Evolutionary conservation across 257 asterid species (phyloP), one percentile per base, ranked within the genome.

Genomic region (Gardenia jasminoides): DNA sequence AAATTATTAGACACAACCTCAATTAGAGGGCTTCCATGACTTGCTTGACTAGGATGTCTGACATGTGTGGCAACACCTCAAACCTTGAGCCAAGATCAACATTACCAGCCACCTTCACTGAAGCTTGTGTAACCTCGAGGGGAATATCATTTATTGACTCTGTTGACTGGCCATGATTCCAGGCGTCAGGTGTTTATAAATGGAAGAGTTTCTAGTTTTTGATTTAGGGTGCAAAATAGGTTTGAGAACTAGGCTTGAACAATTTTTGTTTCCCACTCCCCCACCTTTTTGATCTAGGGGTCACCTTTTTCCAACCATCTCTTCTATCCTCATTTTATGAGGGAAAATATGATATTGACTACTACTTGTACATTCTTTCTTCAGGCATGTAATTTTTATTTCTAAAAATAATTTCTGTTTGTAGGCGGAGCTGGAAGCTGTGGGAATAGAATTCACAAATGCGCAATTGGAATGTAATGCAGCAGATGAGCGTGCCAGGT

Each of bases 401-500:
- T 6, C 7, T 56, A 3, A 41, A 26, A 61, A 48, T 33, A n/a
- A 64, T 58, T 39, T 74, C 31, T 79, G 76, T 79, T 78, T 83
- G 75, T 82, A 96, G 99, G 94, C 72, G 81, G 97, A 91, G 89
- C 96, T 96, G 81, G 93, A 93, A 77, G 85, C 96, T 77, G 86
- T 92, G 79, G 90, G 83, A 87, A 83, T 84, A 50, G 97, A 92
- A 84, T 93, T 88, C 79, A 83, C 87, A 80, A 92, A 93, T 89
- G 97, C 90, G 48, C 97, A 87, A 76, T 82, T 96, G 84, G 99
- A 93, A 89, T 96, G 97, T 80, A 87, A 87, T 86, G 98, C 99
- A 67, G 99, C 98, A 75, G 99, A 96, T 89, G 98, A 96, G 82
- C 97, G 97, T 19, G 93, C 97, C 79, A 96, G 92, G 78, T 84